These are phyloP conservation scores for Rubia yunnanensis DNA, from an alignment of 257 asterid species.

Conservation along the genomic window DNA sequence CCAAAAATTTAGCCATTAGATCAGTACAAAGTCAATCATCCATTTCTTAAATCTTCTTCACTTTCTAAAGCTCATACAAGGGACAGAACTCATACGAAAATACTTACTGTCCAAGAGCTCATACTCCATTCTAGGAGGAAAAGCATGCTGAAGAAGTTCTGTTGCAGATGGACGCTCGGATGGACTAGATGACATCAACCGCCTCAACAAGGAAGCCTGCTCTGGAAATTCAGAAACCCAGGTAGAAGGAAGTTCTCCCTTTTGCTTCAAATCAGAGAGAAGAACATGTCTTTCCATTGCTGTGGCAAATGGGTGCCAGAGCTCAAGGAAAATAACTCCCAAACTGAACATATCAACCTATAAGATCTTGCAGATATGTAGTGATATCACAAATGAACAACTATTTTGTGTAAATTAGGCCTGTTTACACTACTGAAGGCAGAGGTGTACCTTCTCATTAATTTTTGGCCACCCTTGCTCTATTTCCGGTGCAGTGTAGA, in stretches of 20 bases:
- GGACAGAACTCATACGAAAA: not conserved
- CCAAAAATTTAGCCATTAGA: not conserved
- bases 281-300: constrained; percentile 90
- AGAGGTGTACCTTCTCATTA: constrained; percentile 65
- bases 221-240: constrained; percentile 80
- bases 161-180: constrained; percentile 92
- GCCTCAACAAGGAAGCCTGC: constrained; percentile 66
- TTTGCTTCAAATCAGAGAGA: constrained; percentile 77
- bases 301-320: constrained; percentile 96
- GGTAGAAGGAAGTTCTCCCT: constrained; percentile 74
- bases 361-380: constrained; percentile 19
- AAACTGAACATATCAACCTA: constrained; percentile 96
- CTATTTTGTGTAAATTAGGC: constrained; percentile 5
- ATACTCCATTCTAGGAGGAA: constrained; percentile 91
- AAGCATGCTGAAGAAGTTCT: constrained; percentile 82
- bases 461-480: constrained; percentile 99
- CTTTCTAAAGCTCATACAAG: not conserved
- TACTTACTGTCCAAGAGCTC: constrained; percentile 83
- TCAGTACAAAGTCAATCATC: not conserved
- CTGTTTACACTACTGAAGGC: constrained; percentile 6
- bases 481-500: constrained; percentile 96
- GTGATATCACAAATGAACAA: constrained; percentile 13
- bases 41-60: not conserved
- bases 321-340: constrained; percentile 89
- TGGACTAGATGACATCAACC: constrained; percentile 76